phyloP scores from a whole-genome alignment of 257 asterid species.

The Schizonepeta tenuifolia region DNA sequence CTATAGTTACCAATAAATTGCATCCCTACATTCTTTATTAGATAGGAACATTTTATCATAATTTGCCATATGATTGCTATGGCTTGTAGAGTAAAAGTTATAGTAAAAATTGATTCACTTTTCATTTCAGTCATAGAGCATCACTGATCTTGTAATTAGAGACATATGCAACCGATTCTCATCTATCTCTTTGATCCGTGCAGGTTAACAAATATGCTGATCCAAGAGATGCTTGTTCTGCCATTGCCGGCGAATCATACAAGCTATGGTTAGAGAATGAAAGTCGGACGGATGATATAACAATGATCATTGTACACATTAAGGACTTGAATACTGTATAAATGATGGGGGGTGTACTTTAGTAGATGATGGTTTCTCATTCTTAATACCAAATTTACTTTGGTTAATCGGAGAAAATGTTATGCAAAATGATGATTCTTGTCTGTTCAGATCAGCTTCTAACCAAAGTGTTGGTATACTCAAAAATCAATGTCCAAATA shows the following conservation, averaged over 20 bases:
- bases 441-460: constrained; percentile 4
- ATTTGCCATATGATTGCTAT: constrained; percentile 13
- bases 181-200: constrained; percentile 2
- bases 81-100: constrained; percentile 13
- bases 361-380: constrained; percentile 35
- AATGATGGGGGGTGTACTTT: constrained; percentile 42
- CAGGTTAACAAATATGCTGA: constrained; percentile 70
- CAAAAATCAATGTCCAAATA: neutral
- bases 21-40: neutral
- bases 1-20: constrained; percentile 14
- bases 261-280: constrained; percentile 90
- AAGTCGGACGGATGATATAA: constrained; percentile 93
- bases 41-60: neutral
- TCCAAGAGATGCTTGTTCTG: constrained; percentile 86
- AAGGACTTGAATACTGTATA: constrained; percentile 69
- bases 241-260: constrained; percentile 83
- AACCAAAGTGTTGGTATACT: neutral
- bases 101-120: neutral
- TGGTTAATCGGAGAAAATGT: constrained; percentile 27
- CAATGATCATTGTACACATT: constrained; percentile 82
- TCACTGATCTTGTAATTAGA: neutral
- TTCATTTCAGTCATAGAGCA: too few species aligned
- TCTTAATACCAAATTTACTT: constrained; percentile 34
- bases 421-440: constrained; percentile 14
- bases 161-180: neutral